Evolutionary conservation across 108 stramenopile genomes (phyloP).

Genomic region (Skeletonema potamos): DNA sequence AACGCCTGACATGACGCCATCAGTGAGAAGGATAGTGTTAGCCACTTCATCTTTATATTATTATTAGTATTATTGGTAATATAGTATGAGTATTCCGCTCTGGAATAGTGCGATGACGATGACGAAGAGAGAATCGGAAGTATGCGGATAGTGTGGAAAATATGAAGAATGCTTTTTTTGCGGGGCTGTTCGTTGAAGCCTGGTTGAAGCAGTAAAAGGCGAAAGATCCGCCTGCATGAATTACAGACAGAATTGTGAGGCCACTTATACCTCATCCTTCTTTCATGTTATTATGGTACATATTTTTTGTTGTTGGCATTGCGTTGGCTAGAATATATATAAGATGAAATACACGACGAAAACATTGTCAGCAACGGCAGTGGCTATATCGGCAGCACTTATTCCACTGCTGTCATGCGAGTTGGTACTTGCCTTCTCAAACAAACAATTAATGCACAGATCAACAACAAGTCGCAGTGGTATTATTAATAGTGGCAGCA

Average conservation of each 20-base stretch:
- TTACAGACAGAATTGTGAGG: no score
- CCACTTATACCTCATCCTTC: no score
- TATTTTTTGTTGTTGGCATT: no score
- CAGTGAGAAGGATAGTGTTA: background rate
- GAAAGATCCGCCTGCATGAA: no score
- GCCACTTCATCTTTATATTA: background rate
- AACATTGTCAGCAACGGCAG: background rate
- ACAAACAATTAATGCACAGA: background rate
- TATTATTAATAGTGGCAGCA: background rate
- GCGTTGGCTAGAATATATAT: background rate
- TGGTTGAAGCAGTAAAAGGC: no score
- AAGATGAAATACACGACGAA: background rate
- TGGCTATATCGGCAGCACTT: background rate
- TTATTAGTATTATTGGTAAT: no score
- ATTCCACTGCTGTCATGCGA: background rate
- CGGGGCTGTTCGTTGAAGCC: no score
- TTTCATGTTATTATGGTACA: no score
- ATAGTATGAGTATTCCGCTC: no score
- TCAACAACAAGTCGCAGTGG: background rate
- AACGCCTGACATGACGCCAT: background rate
- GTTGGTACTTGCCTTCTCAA: background rate
- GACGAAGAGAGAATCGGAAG: background rate
- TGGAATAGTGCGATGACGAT: background rate
- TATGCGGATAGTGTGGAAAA: no score
- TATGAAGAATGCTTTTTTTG: background rate